Evolutionary conservation across 495 filamentous ascomycete species (phyloP), one percentile per base, ranked within the genome.

Genomic region (Penicillium verhagenii): DNA sequence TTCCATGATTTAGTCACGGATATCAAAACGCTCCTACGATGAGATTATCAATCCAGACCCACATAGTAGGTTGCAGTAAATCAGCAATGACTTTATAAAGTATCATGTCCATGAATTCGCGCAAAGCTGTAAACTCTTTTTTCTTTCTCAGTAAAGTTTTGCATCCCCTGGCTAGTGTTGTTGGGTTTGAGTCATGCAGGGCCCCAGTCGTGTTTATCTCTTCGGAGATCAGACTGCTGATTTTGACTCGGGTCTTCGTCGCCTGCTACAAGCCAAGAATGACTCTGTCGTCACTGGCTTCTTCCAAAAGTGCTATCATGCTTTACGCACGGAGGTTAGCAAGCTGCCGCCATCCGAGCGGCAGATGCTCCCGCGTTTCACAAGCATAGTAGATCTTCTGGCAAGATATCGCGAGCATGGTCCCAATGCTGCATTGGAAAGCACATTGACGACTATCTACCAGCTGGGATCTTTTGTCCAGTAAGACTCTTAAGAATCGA

Each of bases 171-270:
- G 38, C 40, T 55, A 42, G 45, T 24, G 54, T 42, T 33, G 33
- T n/a, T n/a, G 33, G 57, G 59, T 21, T 44, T 58, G 62, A 63
- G 21, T 48, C n/a, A 75, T 75, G 72, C 67, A 63, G 55, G 64
- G 56, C 38, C 57, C 58, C 47, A 65, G 63, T 57, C 67, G 60
- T 45, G 68, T 72, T 56, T 77, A 73, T 67, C 67, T 88, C 61
- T 91, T 92, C 67, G 90, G 89, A 74, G 89, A 94, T 69, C 88
- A 91, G 76, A 90, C 88, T 24, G 78, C 85, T 59, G 85, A 89
- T 64, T 85, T 86, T 49, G 83, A 86, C 58, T 75, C 78, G 43
- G 84, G 88, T 47, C 74, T 92, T 46, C 78, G 79, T 76, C 75
- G 78, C 75, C 57, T 88, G 69, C 60, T 86, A 64, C 77, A 84